Evolutionary conservation across 2,329 filamentous ascomycete species (phyloP), one percentile per base, ranked within the genome.

Genomic region (Fusarium xyrophilum): DNA sequence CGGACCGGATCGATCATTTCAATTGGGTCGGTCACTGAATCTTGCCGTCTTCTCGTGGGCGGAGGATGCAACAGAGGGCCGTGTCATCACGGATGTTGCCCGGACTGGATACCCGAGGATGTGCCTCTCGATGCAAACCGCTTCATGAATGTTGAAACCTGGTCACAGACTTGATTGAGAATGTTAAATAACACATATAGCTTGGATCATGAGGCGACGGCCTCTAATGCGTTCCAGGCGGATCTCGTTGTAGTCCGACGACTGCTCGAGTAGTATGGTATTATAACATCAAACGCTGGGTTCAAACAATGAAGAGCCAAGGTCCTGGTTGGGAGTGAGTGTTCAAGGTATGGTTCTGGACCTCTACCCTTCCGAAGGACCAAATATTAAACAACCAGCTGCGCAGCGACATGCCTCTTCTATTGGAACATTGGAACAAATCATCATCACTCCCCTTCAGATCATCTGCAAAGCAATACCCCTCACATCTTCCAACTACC

Each of bases 1-100:
- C 30, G 43, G 63, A 30, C 35, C 51, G 47, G 54, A 53, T 54
- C 51, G 50, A 60, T 60, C 51, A 52, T 47, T 43, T 30, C 35
- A n/a, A 32, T 43, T 40, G 48, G 61, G 25, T 44, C 30, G 48
- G 59, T 23, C 36, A 53, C 44, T 21, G 32, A 47, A 32, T 25
- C 13, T 43, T 35, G 33, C 40, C 50, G 33, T 39, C 25, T 36
- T 36, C 32, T 36, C n/a, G n/a, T 55, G 36, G 39, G 21, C 25
- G 43, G 55, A 54, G 35, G 52, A 48, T 53, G 40, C 35, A 36
- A 43, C 46, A 32, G 38, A 36, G 25, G 28, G 48, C 48, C 53
- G 42, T 67, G 44, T 27, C 36, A 17, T 19, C 46, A 39, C 27
- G 35, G 12, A 21, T 21, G n/a, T 40, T 39, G 44, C 38, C 53